Evolutionary conservation across 23 red algal species (phyloP), one percentile per base, ranked within the genome.

Genomic region (Gracilaria gracilis): DNA sequence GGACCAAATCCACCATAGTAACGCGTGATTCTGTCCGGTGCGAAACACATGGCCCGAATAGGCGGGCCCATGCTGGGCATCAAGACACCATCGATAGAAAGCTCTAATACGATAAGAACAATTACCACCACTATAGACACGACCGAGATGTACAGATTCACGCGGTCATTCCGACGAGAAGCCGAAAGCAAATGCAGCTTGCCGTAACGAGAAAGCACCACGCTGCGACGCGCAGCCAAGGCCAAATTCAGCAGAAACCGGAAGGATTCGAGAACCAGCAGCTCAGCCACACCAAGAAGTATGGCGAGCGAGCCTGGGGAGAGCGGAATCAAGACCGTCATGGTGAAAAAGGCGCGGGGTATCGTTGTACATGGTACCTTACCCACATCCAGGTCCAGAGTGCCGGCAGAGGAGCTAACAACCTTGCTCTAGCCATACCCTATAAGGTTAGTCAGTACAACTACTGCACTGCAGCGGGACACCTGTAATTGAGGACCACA

Each of bases 1-100:
- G 72, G 72, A 15, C 72, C 72, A 77, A 49, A 77, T 51, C 39
- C 72, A 50, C 72, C 72, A 9, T 11, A 2, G 46, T 77, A 77
- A 3, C 72, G 38, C 4, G 38, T 77, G 1, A 77, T 9, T 25
- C 39, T 27, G 4, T 77, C 72, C 20, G 72, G 72, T 5, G 40
- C 16, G 72, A 31, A 77, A 31, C 72, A 77, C n/a, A 49, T 46
- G n/a, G 72, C 72, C 0, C 42, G 72, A 50, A 77, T 28, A 7
- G 40, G 72, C 38, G 38, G 50, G 40, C 39, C 72, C 0, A 42
- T 50, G 27, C 28, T 77, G 4, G 12, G 72, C 72, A 49, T 25
- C 0, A 27, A 3, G 0, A 77, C 9, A 50, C 72, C 72, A 17
- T 77, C 72, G 31, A 77, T 77, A 15, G 72, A 77, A 2, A 48